Percentiles rank a stretch among this genome's conserved stretches.
phyloP scores from a whole-genome alignment of 768 basidiomycete species.

The Auriscalpium orientale region DNA sequence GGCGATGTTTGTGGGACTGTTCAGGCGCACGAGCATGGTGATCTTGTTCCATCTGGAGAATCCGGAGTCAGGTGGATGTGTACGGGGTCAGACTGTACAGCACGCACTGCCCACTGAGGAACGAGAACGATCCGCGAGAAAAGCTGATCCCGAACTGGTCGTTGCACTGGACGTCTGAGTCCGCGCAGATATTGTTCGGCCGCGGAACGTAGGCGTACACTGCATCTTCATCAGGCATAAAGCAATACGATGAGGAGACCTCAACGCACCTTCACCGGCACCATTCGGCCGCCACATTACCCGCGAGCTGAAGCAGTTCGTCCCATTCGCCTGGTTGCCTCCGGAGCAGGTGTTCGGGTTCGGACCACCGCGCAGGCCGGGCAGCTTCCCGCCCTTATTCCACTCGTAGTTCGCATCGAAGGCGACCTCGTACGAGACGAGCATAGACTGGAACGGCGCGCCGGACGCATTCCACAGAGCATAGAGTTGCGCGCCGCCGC shows the following conservation, averaged over 20 bases:
- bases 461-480: slow-evolving; percentile 60
- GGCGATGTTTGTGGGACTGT: slow-evolving; percentile 55
- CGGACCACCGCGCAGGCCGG: slow-evolving; percentile 65
- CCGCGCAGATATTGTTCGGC: slow-evolving; percentile 49
- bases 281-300: slow-evolving; percentile 70
- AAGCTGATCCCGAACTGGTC: slow-evolving; percentile 73
- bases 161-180: slow-evolving; percentile 55
- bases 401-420: slow-evolving; percentile 61
- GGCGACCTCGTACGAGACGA: slow-evolving; percentile 68
- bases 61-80: neutral
- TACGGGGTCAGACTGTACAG: slow-evolving; percentile 1
- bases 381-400: slow-evolving; percentile 74
- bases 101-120: slow-evolving; percentile 55
- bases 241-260: neutral
- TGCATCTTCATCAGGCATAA: slow-evolving; percentile 21
- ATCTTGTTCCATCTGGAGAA: slow-evolving; percentile 58
- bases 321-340: slow-evolving; percentile 53
- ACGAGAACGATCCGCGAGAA: slow-evolving; percentile 56
- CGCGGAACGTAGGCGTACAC: slow-evolving; percentile 79
- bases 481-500: slow-evolving; percentile 57
- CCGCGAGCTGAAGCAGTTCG: slow-evolving; percentile 65
- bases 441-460: slow-evolving; percentile 55
- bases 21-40: slow-evolving; percentile 72
- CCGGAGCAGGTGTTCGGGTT: slow-evolving; percentile 61
- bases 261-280: slow-evolving; percentile 56